phyloP scores from a whole-genome alignment of 2,329 filamentous ascomycete genomes.

The Venturia carpophila region DNA sequence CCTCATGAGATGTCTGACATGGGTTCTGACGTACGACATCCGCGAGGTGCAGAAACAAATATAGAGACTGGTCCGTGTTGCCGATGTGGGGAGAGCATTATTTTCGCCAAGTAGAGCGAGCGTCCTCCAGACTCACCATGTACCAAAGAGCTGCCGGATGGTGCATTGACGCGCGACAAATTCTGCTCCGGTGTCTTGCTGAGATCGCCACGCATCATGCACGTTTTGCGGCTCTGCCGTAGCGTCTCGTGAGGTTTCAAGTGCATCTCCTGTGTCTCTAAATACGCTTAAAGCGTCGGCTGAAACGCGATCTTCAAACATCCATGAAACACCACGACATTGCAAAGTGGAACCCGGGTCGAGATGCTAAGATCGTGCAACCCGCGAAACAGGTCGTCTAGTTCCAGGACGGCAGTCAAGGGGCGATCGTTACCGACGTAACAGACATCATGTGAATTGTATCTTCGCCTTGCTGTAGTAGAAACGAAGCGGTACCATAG shows the following conservation, averaged over 20 bases:
- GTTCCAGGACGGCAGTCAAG: background rate
- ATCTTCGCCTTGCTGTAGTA: background rate
- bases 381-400: background rate
- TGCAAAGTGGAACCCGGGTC: background rate
- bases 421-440: background rate
- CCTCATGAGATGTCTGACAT: background rate
- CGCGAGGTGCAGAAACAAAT: slow-evolving; percentile 5
- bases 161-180: background rate
- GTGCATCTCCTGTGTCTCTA: background rate
- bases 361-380: background rate
- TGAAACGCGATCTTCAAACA: slow-evolving; percentile 6
- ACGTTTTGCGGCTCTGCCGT: slow-evolving; percentile 7
- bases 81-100: background rate
- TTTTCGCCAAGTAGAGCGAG: too few relatives aligned
- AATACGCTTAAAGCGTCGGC: background rate
- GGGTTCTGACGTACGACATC: background rate
- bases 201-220: background rate
- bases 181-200: background rate
- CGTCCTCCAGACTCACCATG: background rate
- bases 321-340: slow-evolving; percentile 5
- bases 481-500: background rate
- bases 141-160: background rate
- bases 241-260: background rate
- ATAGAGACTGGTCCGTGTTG: slow-evolving; percentile 4
- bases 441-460: slow-evolving; percentile 1